These are phyloP conservation scores for Plasmodium relictum DNA, from an alignment of 169 alveolate genomes.

Conservation along the genomic window DNA sequence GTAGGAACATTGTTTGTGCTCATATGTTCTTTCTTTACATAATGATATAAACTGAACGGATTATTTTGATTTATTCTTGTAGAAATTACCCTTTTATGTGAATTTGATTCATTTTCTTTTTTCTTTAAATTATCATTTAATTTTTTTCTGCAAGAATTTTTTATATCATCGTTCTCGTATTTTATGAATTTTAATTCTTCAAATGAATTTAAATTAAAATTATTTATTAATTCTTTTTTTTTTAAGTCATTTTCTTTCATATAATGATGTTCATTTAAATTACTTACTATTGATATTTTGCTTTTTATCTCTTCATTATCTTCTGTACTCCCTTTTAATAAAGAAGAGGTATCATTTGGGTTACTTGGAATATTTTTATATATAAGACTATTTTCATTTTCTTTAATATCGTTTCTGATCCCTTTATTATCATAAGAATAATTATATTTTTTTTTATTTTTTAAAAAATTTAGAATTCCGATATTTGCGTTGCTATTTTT, in stretches of 20 bases:
- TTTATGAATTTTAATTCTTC: constrained; percentile 36
- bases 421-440: constrained; percentile 64
- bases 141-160: constrained; percentile 9
- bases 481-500: constrained; percentile 34
- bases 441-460: constrained; percentile 40
- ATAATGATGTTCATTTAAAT: constrained; percentile 11
- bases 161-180: constrained; percentile 4
- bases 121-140: constrained; percentile 14
- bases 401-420: constrained; percentile 36
- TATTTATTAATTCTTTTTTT: constrained; percentile 12
- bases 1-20: background rate
- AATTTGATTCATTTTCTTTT: constrained; percentile 11
- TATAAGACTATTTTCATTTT: background rate
- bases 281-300: background rate
- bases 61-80: constrained; percentile 22
- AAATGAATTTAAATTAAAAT: constrained; percentile 11
- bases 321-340: constrained; percentile 19
- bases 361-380: constrained; percentile 1
- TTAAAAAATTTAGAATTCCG: constrained; percentile 60
- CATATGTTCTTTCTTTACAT: constrained; percentile 22
- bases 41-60: constrained; percentile 37
- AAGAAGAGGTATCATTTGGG: constrained; percentile 5
- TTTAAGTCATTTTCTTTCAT: constrained; percentile 11
- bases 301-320: constrained; percentile 16
- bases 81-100: background rate